Evolutionary conservation across 805 yeast species (phyloP), one percentile per base, ranked within the genome.

Genomic region (Candida qinlingensis): DNA sequence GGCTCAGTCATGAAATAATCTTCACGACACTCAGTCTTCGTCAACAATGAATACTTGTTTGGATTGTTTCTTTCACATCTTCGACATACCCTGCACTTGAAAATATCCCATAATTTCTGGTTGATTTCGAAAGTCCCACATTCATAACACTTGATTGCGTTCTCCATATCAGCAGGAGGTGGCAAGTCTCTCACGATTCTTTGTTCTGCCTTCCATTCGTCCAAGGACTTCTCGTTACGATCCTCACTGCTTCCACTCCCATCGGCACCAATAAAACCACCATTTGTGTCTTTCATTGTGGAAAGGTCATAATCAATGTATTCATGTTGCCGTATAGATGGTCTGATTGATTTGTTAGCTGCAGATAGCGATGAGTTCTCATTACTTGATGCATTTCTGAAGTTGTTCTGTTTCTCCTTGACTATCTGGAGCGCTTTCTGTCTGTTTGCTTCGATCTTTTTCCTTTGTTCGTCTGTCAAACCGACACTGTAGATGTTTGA

Each of bases 1-100:
- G 97, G 94, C 43, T 94, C 99, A 0, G 99, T 94, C 30, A 94
- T 65, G 39, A 94, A 76, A 64, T 94, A 94, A 68, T 94, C 99
- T 57, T 87, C 92, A 38, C 82, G 79, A 65, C 97, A 90, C 67
- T 94, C 99, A 0, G 99, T 94, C 67, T 94, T 94, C 7, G 99
- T 94, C 45, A 94, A 68, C 25, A 94, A 66, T 0, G 98, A 80
- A 64, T 92, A 94, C 60, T 94, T 94, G 37, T 94, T 96, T 0
- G 97, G 96, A 26, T 69, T 67, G 50, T 75, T 74, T 57, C 79
- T 80, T 34, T 80, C 81, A 65, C 99, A 94, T 45, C 76, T 72
- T 44, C 84, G 78, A 65, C 99, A 94, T 7, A 91, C 97, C 11
- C 87, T 72, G 30, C 84, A 70, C 13, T 74, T 71, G 69, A 91